Evolutionary conservation across 2,329 filamentous ascomycete species (phyloP), one percentile per base, ranked within the genome.

Genomic region (Stagonosporopsis chrysanthemi): DNA sequence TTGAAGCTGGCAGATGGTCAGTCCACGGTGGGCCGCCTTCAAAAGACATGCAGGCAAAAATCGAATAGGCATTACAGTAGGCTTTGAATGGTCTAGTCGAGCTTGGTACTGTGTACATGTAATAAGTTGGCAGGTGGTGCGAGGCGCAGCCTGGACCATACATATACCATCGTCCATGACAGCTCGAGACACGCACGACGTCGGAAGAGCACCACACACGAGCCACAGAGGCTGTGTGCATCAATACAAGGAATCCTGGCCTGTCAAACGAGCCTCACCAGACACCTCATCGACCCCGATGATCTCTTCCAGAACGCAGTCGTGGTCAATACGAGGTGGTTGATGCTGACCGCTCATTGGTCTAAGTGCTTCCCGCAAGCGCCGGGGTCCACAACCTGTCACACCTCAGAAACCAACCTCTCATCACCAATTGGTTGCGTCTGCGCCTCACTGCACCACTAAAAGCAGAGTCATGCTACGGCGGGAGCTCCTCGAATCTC

Each of bases 401-500:
- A 74, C 70, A 73, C 68, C 43, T 59, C 62, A 62, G 54, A 52
- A 57, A 57, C 54, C n/a, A 29, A 35, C 39, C 51, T 51, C 47
- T 59, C 60, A 56, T 42, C 61, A 62, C 52, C 65, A 65, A 75
- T 74, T 74, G 73, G 72, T 56, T 54, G 59, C 60, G 53, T 28
- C 70, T 66, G 65, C 69, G 70, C 72, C 70, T 66, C 71, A 65
- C 58, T 65, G 64, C 62, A 66, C 65, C 60, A 62, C 64, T 66
- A 62, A 64, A 62, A 63, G 62, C 51, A 66, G 59, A 58, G 39
- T 50, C 60, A 60, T 60, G 61, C 58, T 71, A 62, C 64, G 64
- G 67, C 67, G 67, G 62, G 63, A 71, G 64, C 61, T 63, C 60
- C 63, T 61, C 66, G 68, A 70, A 68, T 69, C 66, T 69, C 60